Base-by-base conservation (phyloP, 371 early-diverging fungal genomes). In the Lichtheimia ramosa region DNA sequence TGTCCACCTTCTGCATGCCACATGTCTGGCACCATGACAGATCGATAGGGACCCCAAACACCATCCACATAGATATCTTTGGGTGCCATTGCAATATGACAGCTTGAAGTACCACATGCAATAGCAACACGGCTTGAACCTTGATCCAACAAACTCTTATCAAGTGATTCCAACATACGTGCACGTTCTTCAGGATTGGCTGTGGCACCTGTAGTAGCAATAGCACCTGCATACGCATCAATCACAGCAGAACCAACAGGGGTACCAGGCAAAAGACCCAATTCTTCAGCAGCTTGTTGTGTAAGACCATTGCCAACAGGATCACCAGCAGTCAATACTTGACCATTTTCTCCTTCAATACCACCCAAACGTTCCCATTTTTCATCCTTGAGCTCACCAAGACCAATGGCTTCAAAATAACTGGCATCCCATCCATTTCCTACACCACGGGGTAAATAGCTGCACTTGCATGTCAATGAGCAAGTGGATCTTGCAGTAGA, bases 151-250 rank as follows among this genome's bases (percentile, higher is more conserved):
- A 63, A 34, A 16, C 48, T 55, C 8, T 62, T 51, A 1, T 59
- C 61, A 8, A 60, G 56, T 13, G 60, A 49, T 25, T 39, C 28
- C 2, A 73, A 25, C 50, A 69, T 61, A 0, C 62, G 43, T 6
- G 18, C 46, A 25, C 62, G 54, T 25, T 73, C 65, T 3, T 58
- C 16, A 13, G 62, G 64, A n/a, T 71, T 64, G 28, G 70, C 49
- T 8, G 61, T 71, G 13, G 82, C 79, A 5, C 83, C 83, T 27
- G 84, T 54, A 1, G 86, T 84, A 8, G 85, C 82, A 34, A 89
- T 68, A 2, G 83, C 86, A 5, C 89, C 87, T 18, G 92, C 89
- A 71, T 90, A 90, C 0, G 92, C 91, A 62, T 92, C 92, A 59
- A 92, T 90, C 2, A 90, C 77, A 0, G 85, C 84, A 14, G 85